phyloP scores from a whole-genome alignment of 2,329 filamentous ascomycete species.

The Fusarium acutatum region DNA sequence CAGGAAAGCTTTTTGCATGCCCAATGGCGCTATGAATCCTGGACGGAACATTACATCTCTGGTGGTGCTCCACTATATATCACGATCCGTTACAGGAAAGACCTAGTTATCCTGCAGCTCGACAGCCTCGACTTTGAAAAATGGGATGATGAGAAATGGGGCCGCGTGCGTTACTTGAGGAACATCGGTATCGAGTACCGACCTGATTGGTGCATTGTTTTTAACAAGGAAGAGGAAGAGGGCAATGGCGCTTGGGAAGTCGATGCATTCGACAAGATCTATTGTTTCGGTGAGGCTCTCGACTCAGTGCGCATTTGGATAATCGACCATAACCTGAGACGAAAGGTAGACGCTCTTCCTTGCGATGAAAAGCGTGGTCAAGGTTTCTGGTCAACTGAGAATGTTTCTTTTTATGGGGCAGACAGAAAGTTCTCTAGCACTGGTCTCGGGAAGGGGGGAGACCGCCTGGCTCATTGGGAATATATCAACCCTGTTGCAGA shows the following conservation, averaged over 20 bases:
- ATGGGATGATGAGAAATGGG: background rate
- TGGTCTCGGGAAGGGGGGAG: background rate
- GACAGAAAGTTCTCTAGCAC: background rate
- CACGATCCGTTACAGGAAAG: background rate
- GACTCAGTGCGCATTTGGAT: too few species aligned
- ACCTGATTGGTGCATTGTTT: background rate
- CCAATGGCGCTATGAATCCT: too few species aligned
- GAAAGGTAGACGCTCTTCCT: background rate
- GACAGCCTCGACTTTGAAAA: background rate
- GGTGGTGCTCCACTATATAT: background rate
- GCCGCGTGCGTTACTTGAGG: fast-evolving
- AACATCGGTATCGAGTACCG: background rate
- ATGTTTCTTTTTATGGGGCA: background rate
- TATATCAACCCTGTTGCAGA: background rate
- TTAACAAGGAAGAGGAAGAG: background rate
- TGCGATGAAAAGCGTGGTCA: background rate
- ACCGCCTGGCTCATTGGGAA: background rate
- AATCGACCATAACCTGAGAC: background rate
- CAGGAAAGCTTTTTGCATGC: background rate
- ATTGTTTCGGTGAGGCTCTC: fast-evolving
- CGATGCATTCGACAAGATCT: background rate
- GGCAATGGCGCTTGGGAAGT: background rate
- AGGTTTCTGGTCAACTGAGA: background rate
- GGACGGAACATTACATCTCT: background rate
- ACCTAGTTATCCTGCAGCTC: background rate